Percentiles rank a stretch among this genome's conserved stretches.
Evolutionary conservation across 768 basidiomycete genomes (phyloP).

Genomic region (Suillus hirtellus): DNA sequence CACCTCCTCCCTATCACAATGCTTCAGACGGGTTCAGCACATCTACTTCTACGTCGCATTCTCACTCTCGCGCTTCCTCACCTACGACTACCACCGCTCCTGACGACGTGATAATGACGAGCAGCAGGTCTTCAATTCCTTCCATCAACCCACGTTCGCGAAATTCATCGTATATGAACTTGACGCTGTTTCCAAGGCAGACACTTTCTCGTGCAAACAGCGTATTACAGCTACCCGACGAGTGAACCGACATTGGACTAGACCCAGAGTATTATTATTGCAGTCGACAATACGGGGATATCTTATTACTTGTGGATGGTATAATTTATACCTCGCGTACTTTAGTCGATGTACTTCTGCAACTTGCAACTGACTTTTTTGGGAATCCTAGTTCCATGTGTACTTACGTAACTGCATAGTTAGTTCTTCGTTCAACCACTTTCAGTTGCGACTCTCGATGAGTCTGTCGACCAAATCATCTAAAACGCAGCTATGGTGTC

Average conservation of each 20-base stretch:
- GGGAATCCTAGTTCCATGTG: too few species aligned
- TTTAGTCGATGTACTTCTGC: background rate
- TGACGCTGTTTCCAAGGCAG: conserved; percentile 53
- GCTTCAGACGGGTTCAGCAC: conserved; percentile 28
- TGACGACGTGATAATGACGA: conserved; percentile 23
- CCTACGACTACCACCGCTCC: conserved; percentile 22
- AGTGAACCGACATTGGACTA: background rate
- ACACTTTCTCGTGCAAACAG: conserved; percentile 38
- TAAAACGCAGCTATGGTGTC: background rate
- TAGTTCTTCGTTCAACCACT: background rate
- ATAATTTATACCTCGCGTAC: background rate
- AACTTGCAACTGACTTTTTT: too few species aligned
- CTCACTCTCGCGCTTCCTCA: conserved; percentile 34
- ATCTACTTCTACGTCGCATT: conserved; percentile 33
- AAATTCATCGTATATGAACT: conserved; percentile 65
- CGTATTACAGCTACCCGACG: conserved; percentile 14
- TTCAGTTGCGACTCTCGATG: background rate
- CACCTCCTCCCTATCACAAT: conserved; percentile 23
- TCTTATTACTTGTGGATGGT: background rate
- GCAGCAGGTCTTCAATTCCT: conserved; percentile 41
- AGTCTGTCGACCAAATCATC: background rate
- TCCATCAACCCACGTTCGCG: conserved; percentile 55
- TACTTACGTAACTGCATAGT: too few species aligned
- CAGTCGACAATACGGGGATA: background rate
- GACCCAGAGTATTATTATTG: background rate